Evolutionary conservation across 441 rosid species (phyloP), one percentile per base, ranked within the genome.

Genomic region (Raphanus hybrid): DNA sequence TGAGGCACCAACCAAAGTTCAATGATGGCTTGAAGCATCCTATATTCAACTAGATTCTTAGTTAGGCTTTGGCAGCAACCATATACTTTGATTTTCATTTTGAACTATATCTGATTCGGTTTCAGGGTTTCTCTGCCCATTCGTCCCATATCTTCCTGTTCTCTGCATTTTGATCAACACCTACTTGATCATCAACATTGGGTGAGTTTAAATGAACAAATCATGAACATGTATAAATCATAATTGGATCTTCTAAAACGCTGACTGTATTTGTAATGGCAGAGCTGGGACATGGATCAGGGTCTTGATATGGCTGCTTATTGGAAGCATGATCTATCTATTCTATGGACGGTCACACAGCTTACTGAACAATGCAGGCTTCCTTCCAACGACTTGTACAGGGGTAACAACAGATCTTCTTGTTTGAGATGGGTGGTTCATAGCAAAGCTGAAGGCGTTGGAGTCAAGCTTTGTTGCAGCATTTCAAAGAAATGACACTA

Each of bases 91-190:
- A 8, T 10, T 8, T 39, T 39, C 43, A 39, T 39, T 8, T 39
- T 39, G 0, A 39, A 39, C 55, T 54, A 14, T 35, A 35, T 60
- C 32, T 52, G 2, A 54, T 29, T 29, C 5, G 34, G 4, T 29
- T 29, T 73, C 96, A 91, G 96, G 93, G 74, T 91, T 91, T 64
- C 73, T 71, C 35, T 91, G 96, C 75, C 93, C 93, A n/a, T 87
- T 81, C 43, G 93, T 91, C 64, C 96, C 96, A 3, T 83, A 79
- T 78, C 78, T 91, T 54, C 96, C 96, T 0, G 84, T 82, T 54
- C 86, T 84, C 60, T 85, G 93, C 87, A 84, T 91, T 78, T 88
- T 91, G 37, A 78, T 91, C 84, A 91, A 91, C 72, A 82, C 86
- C 78, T 89, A 88, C 84, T 76, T 91, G 72, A 74, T 91, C 71